A percentile compares a stretch with the other conserved stretches of the same genome.
These are phyloP conservation scores for Galerina marginata DNA, from an alignment of 768 basidiomycete species.

Conservation along the genomic window DNA sequence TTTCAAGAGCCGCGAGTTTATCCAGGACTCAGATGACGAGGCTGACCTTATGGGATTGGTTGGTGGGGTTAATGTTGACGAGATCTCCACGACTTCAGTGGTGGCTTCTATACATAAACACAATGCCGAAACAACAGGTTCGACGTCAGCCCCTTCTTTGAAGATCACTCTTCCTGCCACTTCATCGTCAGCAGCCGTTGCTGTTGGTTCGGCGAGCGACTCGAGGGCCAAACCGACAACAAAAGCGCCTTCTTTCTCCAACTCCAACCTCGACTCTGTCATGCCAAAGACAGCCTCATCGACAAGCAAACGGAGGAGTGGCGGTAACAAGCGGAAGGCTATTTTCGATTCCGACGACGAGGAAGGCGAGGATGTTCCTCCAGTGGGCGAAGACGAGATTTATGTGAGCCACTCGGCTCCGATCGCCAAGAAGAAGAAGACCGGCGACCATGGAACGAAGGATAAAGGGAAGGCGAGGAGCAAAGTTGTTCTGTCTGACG, in stretches of 20 bases:
- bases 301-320: conserved; percentile 7
- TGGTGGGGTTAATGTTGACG: conserved; percentile 21
- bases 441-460: conserved; percentile 24
- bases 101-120: conserved; percentile 8
- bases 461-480: conserved; percentile 27
- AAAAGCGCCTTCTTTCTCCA: not conserved
- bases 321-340: conserved; percentile 31
- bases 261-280: not conserved
- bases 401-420: conserved; percentile 7
- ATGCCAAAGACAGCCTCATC: conserved; percentile 9
- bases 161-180: not conserved
- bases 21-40: conserved; percentile 38
- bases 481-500: conserved; percentile 36
- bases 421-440: conserved; percentile 24
- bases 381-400: conserved; percentile 13
- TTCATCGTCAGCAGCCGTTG: not conserved
- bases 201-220: not conserved
- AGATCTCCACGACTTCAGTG: not conserved
- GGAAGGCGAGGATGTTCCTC: conserved; percentile 22
- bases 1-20: conserved; percentile 51
- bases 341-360: conserved; percentile 23
- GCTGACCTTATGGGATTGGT: conserved; percentile 16
- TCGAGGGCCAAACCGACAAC: not conserved
- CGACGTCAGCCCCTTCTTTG: not conserved
- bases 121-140: not conserved